Conservation (phyloP, 495 filamentous ascomycete species). For the Neurospora sp. region DNA sequence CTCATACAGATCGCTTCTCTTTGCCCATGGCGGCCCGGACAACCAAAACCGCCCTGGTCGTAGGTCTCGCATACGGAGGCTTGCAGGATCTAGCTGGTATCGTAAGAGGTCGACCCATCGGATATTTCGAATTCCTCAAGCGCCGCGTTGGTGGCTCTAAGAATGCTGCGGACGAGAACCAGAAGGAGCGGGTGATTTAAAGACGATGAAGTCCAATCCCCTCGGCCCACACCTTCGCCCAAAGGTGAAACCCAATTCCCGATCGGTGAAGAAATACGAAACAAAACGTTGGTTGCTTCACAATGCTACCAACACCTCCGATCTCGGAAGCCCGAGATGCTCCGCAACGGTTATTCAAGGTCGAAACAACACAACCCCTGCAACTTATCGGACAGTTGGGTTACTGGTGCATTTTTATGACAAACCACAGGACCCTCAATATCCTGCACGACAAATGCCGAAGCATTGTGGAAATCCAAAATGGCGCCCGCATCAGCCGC, state of each 20-base stretch:
- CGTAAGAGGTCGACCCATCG: slow-evolving; percentile 55
- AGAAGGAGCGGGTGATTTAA: slow-evolving; percentile 55
- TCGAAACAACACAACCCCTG: background rate
- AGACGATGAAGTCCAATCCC: background rate
- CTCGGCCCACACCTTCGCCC: background rate
- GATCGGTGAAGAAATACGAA: background rate
- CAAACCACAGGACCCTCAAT: background rate
- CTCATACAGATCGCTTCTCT: slow-evolving; percentile 63
- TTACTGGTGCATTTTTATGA: background rate
- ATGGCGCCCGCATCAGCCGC: too few species aligned
- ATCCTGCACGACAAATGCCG: too few species aligned
- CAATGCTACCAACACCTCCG: background rate
- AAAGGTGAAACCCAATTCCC: background rate
- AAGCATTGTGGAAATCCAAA: too few species aligned
- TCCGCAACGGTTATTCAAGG: background rate
- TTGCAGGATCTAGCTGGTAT: slow-evolving; percentile 50
- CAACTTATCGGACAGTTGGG: background rate
- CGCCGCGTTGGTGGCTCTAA: slow-evolving; percentile 8
- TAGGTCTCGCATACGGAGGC: slow-evolving; percentile 73
- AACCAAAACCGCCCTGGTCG: slow-evolving; percentile 65
- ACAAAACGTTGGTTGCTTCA: background rate
- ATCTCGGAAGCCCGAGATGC: background rate
- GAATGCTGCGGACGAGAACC: slow-evolving; percentile 46
- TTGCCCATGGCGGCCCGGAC: slow-evolving; percentile 74
- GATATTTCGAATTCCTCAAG: slow-evolving; percentile 61